phyloP scores from a whole-genome alignment of 495 filamentous ascomycete genomes.

The Apodospora peruviana region DNA sequence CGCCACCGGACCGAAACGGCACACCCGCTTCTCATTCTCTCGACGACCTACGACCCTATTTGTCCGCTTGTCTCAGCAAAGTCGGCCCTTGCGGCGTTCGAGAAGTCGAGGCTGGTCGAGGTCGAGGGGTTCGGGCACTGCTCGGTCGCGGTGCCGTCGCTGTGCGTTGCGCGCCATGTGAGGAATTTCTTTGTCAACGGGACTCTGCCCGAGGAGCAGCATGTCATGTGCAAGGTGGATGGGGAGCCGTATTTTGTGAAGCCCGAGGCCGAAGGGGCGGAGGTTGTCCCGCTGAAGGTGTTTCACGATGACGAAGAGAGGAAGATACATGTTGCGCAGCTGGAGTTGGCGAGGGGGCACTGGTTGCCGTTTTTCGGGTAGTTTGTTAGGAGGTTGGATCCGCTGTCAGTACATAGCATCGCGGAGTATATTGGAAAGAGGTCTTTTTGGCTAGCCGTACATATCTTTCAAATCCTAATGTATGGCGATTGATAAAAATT shows the following conservation, averaged over 20 bases:
- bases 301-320: constrained; percentile 16
- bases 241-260: constrained; percentile 26
- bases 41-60: constrained; percentile 40
- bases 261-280: constrained; percentile 14
- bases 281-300: neutral
- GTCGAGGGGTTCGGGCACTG: constrained; percentile 41
- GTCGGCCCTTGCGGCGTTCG: constrained; percentile 32
- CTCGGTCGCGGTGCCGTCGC: constrained; percentile 33
- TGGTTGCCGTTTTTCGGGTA: too few species aligned
- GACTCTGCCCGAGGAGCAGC: constrained; percentile 26
- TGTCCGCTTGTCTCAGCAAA: constrained; percentile 36
- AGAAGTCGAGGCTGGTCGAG: constrained; percentile 35
- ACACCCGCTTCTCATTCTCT: constrained; percentile 35
- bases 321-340: constrained; percentile 23
- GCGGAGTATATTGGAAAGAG: too few species aligned
- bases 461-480: too few species aligned
- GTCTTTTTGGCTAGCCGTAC: too few species aligned
- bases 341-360: constrained; percentile 21
- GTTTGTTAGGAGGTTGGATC: too few species aligned
- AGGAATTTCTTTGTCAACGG: constrained; percentile 34
- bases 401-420: too few species aligned
- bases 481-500: too few species aligned
- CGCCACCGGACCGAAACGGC: constrained; percentile 25
- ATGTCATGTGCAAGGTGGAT: constrained; percentile 28
- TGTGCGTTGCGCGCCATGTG: constrained; percentile 31